phyloP scores from a whole-genome alignment of 1,284 basidiomycete genomes.

The Sanguinoderma infundibulare region DNA sequence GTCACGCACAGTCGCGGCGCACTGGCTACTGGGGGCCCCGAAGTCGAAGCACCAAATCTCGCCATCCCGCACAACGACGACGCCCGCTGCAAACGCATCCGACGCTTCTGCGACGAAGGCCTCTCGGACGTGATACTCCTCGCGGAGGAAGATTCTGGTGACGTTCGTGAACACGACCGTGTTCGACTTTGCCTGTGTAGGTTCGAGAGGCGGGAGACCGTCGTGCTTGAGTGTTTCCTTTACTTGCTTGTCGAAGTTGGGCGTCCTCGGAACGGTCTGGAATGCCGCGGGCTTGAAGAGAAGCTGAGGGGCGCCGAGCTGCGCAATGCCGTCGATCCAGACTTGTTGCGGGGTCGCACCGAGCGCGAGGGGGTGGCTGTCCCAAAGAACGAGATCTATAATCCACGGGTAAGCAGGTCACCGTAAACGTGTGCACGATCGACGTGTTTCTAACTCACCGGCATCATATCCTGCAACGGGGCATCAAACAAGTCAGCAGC shows the following conservation, averaged over 20 bases:
- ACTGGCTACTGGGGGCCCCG: conserved; percentile 12
- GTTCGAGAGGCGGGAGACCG: conserved; percentile 65
- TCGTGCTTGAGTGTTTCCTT: conserved; percentile 60
- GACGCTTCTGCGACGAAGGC: conserved; percentile 19
- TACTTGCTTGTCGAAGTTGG: conserved; percentile 62
- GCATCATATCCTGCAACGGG: conserved; percentile 48
- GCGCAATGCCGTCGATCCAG: conserved; percentile 72
- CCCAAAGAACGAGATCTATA: conserved; percentile 67
- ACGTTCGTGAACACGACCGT: conserved; percentile 66
- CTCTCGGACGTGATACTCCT: conserved; percentile 24
- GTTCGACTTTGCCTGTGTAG: conserved; percentile 40
- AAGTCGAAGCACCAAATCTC: conserved; percentile 26
- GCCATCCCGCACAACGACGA: conserved; percentile 42
- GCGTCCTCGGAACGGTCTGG: conserved; percentile 57
- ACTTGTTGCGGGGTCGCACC: conserved; percentile 76
- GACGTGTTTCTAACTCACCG: conserved; percentile 35
- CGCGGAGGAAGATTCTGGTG: conserved; percentile 44
- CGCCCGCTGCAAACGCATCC: conserved; percentile 17
- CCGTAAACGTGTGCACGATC: background rate
- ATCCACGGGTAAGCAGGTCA: background rate
- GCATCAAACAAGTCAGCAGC: background rate
- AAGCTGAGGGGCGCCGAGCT: conserved; percentile 51
- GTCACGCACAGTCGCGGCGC: conserved; percentile 35
- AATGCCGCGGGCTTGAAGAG: conserved; percentile 49
- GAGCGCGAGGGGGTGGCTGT: conserved; percentile 77